A percentile compares a stretch with the other conserved stretches of the same genome.
Conservation (phyloP, 1,284 basidiomycete species). For the Rhizoctonia solani region DNA sequence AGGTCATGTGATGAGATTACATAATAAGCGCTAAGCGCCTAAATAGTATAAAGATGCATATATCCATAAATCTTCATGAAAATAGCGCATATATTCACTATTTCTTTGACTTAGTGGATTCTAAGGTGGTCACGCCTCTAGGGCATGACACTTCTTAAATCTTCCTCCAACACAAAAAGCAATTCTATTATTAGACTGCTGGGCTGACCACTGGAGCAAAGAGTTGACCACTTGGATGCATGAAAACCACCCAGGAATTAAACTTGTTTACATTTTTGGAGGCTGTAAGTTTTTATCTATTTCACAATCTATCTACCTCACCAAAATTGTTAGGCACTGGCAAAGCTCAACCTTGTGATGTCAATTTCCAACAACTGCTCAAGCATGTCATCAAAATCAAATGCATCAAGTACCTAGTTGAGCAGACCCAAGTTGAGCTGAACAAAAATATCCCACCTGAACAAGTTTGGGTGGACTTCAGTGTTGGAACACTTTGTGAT, state of each 20-base stretch:
- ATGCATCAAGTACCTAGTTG: not conserved
- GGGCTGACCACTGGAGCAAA: slow-evolving; percentile 48
- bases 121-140: no score
- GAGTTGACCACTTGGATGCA: slow-evolving; percentile 46
- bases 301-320: not conserved
- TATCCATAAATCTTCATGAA: no score
- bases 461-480: not conserved
- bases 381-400: slow-evolving; percentile 5
- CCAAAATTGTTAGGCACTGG: not conserved
- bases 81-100: no score
- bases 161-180: slow-evolving; percentile 7
- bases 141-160: not conserved
- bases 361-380: not conserved
- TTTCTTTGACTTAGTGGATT: no score
- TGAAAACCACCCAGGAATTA: slow-evolving; percentile 39
- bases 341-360: slow-evolving; percentile 6
- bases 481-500: not conserved
- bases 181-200: slow-evolving; percentile 46
- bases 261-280: slow-evolving; percentile 40
- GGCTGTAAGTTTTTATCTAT: slow-evolving; percentile 35
- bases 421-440: not conserved
- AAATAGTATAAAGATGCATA: no score
- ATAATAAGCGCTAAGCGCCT: no score
- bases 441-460: not conserved
- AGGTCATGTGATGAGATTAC: no score